phyloP scores from a whole-genome alignment of 2,329 filamentous ascomycete genomes.

The Colletotrichum phormii region DNA sequence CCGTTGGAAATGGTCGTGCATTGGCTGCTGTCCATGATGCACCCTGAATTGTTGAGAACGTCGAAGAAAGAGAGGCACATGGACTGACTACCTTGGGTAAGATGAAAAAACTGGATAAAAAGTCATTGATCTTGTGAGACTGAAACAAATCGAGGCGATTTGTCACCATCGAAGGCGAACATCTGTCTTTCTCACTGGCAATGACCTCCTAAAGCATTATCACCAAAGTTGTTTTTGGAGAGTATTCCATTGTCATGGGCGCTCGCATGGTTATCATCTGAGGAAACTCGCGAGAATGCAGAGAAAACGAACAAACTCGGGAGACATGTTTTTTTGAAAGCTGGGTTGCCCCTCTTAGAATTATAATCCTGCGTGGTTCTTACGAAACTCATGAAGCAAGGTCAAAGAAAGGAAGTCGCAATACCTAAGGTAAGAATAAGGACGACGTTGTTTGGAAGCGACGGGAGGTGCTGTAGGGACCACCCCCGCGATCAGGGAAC shows the following conservation, averaged over 20 bases:
- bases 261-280: not conserved
- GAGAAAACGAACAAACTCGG: not conserved
- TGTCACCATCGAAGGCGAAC: not conserved
- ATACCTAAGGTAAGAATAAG: not conserved
- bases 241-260: not conserved
- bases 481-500: conserved; percentile 3
- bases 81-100: no score
- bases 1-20: no score
- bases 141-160: not conserved
- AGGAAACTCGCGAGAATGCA: not conserved
- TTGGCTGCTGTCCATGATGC: no score
- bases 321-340: not conserved
- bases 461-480: not conserved
- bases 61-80: no score
- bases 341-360: not conserved
- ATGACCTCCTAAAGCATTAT: not conserved
- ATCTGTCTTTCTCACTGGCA: no score
- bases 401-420: not conserved
- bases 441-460: not conserved
- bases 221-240: not conserved
- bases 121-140: not conserved
- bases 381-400: not conserved
- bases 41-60: no score
- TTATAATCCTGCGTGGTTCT: not conserved
- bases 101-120: no score